These are phyloP conservation scores for Myxozyma neglecta DNA, from an alignment of 805 yeast species.

Conservation along the genomic window DNA sequence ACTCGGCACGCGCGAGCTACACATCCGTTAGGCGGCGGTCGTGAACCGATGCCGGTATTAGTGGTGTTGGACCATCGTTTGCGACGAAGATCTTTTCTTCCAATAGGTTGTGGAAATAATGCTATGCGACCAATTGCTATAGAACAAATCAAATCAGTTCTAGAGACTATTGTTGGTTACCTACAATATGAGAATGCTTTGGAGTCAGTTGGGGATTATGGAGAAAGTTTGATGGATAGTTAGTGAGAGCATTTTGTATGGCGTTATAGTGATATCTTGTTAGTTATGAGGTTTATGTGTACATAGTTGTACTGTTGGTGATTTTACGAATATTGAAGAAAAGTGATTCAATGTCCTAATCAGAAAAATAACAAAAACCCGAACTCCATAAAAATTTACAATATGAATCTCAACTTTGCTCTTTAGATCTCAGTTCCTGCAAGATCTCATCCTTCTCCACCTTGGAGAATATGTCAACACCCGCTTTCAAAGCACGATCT, in stretches of 20 bases:
- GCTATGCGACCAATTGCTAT: conserved; percentile 18
- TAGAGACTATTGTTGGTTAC: conserved; percentile 16
- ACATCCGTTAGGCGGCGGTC: conserved; percentile 31
- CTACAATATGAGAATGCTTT: conserved; percentile 13
- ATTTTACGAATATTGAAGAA: background rate
- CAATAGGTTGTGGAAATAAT: conserved; percentile 25
- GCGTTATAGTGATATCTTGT: background rate
- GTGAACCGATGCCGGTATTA: conserved; percentile 23
- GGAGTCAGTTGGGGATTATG: background rate
- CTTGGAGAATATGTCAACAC: conserved; percentile 11
- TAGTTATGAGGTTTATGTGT: background rate
- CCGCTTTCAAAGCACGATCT: conserved; percentile 2
- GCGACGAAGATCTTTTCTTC: conserved; percentile 20
- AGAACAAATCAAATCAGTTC: conserved; percentile 11
- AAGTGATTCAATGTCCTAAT: too few species aligned
- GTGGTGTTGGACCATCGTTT: conserved; percentile 18
- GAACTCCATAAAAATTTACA: background rate
- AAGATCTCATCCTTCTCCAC: conserved; percentile 11
- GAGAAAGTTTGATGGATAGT: background rate
- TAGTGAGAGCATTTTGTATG: background rate
- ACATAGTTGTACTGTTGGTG: background rate
- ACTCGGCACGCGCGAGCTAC: conserved; percentile 28
- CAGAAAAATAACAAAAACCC: background rate
- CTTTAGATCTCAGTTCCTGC: background rate
- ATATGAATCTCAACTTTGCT: background rate